Conservation (phyloP, 495 filamentous ascomycete genomes). For the Aspergillus biplanus region DNA sequence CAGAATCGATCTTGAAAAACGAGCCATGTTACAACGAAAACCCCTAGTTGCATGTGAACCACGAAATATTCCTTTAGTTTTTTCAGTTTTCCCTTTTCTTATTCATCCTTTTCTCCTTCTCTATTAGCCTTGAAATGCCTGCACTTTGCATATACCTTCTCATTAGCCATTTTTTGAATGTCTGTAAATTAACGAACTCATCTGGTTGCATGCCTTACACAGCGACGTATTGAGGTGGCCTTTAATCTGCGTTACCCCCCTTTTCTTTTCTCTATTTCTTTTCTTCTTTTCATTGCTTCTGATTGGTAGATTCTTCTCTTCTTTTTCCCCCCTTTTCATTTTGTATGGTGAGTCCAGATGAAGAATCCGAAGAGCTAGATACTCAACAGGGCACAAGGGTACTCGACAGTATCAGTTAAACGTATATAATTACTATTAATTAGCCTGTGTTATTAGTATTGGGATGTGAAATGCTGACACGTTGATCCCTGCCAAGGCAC, state of each 20-base stretch:
- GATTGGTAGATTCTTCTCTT: background rate
- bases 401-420: too few species aligned
- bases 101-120: background rate
- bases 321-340: background rate
- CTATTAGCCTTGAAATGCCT: background rate
- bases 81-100: slow-evolving; percentile 15
- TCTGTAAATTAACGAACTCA: slow-evolving; percentile 4
- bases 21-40: slow-evolving; percentile 18
- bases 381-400: too few species aligned
- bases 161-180: background rate
- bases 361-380: too few species aligned
- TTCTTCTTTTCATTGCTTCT: background rate
- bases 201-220: background rate
- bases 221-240: background rate
- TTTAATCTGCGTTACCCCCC: background rate
- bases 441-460: too few species aligned
- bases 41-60: slow-evolving; percentile 2
- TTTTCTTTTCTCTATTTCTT: slow-evolving; percentile 5
- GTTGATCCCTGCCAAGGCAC: background rate
- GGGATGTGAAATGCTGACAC: background rate
- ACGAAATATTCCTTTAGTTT: slow-evolving; percentile 7
- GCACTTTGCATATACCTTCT: background rate
- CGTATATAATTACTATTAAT: too few species aligned
- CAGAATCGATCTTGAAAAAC: slow-evolving; percentile 14
- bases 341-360: background rate